Evolutionary conservation across 2,329 filamentous ascomycete species (phyloP).

Genomic region (Penicillium sp.): DNA sequence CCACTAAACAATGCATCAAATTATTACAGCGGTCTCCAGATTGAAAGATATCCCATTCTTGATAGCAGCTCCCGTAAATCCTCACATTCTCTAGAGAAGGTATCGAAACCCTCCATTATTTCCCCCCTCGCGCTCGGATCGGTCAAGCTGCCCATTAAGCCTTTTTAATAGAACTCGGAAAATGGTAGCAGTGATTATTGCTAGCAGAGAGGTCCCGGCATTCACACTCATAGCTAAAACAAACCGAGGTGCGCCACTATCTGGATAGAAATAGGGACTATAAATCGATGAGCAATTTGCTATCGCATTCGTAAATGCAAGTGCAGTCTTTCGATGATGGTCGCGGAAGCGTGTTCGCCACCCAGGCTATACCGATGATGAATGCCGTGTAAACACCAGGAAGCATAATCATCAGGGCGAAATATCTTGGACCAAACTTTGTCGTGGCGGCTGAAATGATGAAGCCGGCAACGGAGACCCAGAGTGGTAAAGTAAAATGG

Average conservation of each 20-base stretch:
- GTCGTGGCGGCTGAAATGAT: neutral
- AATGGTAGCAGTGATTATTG: neutral
- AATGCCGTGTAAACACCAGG: neutral
- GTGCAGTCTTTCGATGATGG: neutral
- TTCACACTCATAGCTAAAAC: neutral
- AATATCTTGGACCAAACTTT: neutral
- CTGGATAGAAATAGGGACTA: neutral
- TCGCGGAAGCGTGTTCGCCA: neutral
- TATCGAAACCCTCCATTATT: neutral
- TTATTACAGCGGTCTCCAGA: no score
- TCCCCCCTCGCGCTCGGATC: neutral
- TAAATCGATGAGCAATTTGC: neutral
- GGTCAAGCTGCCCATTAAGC: neutral
- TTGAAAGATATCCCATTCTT: no score
- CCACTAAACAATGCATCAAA: no score
- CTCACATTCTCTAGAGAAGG: neutral
- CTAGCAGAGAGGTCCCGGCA: neutral
- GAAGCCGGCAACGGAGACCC: neutral
- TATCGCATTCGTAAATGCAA: neutral
- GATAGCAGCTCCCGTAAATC: no score
- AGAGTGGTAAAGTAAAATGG: neutral
- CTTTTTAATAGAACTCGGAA: neutral
- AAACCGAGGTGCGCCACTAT: neutral
- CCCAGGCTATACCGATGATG: neutral
- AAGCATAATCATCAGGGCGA: constrained; percentile 1